Conservation (phyloP, 139 green algal species). For the Closterium sp. region DNA sequence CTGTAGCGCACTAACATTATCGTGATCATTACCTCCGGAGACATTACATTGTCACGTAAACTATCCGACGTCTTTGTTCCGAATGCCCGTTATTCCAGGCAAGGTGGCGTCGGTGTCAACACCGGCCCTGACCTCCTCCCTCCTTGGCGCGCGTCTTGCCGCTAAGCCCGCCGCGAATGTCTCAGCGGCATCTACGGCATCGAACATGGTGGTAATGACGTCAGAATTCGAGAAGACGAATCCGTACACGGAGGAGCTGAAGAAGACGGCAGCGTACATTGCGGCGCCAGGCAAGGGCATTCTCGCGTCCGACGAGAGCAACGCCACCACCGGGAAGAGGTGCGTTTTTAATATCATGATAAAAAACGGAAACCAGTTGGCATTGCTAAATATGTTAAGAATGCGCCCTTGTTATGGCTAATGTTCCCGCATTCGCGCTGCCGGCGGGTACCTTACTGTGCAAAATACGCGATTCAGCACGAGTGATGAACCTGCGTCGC, state of each 20-base stretch:
- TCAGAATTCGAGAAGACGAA: constrained; percentile 46
- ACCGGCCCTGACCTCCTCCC: background rate
- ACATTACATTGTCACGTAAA: background rate
- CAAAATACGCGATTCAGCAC: background rate
- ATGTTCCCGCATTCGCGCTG: background rate
- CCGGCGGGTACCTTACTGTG: no score
- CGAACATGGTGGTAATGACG: background rate
- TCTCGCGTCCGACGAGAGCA: constrained; percentile 71
- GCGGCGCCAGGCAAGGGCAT: constrained; percentile 68
- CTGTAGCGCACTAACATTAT: no score
- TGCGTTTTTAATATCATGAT: background rate
- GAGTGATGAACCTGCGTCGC: background rate
- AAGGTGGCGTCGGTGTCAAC: background rate
- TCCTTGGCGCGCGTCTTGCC: background rate
- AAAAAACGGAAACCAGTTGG: no score
- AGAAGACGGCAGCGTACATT: constrained; percentile 58
- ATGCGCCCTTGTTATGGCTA: background rate
- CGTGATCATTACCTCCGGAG: background rate
- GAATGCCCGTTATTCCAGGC: background rate
- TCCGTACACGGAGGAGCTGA: constrained; percentile 63
- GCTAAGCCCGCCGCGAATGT: background rate
- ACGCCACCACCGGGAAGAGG: constrained; percentile 72
- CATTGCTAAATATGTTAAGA: no score
- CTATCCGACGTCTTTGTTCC: no score
- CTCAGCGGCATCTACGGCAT: background rate